phyloP scores from a whole-genome alignment of 257 asterid genomes.

The Scutellaria galericulata region DNA sequence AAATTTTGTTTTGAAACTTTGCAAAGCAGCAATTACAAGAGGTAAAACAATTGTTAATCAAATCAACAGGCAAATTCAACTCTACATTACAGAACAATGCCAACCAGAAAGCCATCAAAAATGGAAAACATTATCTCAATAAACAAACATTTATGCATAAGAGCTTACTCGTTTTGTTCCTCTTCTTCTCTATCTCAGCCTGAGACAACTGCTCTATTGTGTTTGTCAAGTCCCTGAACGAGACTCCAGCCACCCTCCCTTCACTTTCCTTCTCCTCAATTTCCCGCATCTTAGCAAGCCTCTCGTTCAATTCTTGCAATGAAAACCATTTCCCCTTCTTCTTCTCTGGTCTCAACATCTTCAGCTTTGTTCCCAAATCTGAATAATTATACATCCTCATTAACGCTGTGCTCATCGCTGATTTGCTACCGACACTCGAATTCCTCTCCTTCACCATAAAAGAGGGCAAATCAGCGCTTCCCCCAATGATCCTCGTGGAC shows the following conservation, averaged over 20 bases:
- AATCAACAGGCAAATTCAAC: neutral
- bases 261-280: no score
- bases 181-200: neutral
- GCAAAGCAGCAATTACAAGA: neutral
- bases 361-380: no score
- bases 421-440: conserved; percentile 12
- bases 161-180: conserved; percentile 26
- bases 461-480: conserved; percentile 28
- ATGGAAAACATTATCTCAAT: neutral
- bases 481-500: neutral
- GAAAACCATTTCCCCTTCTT: no score
- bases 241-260: no score
- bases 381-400: conserved; percentile 32
- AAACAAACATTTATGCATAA: neutral
- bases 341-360: no score
- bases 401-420: no score
- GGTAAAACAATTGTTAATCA: neutral
- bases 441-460: conserved; percentile 34
- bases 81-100: neutral
- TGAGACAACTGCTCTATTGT: neutral
- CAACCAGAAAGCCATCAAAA: neutral
- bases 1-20: neutral
- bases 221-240: neutral
- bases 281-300: no score
- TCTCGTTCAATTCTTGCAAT: no score